Conservation (phyloP, 2,329 filamentous ascomycete genomes). For the Leptographium lundbergii region DNA sequence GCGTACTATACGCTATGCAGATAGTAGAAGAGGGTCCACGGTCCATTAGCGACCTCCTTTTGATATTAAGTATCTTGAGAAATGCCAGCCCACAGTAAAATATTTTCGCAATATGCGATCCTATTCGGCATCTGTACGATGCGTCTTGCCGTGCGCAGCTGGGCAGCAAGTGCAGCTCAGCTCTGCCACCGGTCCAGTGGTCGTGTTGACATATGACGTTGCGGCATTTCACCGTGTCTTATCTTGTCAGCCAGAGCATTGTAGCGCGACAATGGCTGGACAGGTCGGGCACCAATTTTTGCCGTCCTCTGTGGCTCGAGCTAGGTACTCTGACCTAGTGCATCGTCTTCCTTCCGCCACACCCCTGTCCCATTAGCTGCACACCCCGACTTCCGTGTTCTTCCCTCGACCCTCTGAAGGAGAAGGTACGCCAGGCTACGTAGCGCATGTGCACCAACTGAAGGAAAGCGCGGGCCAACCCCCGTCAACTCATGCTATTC, state of each 20-base stretch:
- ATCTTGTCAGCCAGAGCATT: not conserved
- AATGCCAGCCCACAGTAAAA: no score
- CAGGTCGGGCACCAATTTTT: not conserved
- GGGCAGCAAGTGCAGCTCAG: no score
- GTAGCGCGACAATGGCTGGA: not conserved
- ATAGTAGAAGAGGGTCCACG: no score
- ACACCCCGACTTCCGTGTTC: not conserved
- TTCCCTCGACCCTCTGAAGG: not conserved
- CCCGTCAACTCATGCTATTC: conserved; percentile 3
- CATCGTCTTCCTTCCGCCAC: not conserved
- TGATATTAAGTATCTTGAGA: no score
- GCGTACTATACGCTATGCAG: no score
- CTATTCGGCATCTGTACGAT: no score
- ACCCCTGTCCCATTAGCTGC: not conserved
- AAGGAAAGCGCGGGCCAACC: conserved; percentile 6
- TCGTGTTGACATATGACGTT: no score
- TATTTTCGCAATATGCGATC: no score
- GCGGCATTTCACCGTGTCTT: not conserved
- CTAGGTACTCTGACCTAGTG: not conserved
- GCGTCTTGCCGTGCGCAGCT: no score
- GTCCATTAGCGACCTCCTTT: no score
- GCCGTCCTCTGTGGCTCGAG: not conserved
- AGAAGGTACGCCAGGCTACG: not conserved
- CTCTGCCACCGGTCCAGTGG: no score
- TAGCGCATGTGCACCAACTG: not conserved